Base-by-base conservation (phyloP, 139 green algal genomes). In the Closterium sp. region DNA sequence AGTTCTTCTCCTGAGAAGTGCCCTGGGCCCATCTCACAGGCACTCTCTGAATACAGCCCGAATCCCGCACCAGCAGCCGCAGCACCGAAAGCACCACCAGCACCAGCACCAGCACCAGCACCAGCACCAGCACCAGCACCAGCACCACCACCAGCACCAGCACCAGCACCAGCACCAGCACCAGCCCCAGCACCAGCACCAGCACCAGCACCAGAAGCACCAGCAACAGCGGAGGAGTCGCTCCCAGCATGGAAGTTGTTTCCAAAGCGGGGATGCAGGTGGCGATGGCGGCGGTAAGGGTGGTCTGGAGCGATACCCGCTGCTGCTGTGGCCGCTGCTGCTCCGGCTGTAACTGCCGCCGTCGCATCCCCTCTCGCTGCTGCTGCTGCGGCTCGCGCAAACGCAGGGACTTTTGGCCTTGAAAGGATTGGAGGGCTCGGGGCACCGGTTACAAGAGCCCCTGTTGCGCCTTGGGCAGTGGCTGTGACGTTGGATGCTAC, bases 1-100 rank as follows among this genome's bases (percentile, higher is more conserved):
- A 90, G 87, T 23, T 90, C 87, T 4, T 90, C 87, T 6, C 87
- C 87, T 33, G 36, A 85, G 32, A 90, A 90, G 89, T 90, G 31
- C 23, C 87, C 87, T 33, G 87, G 36, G 19, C 87, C 36, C 38
- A 90, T 69, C 33, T 87, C 33, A 83, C 84, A 83, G 19, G 55
- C 55, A 19, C 55, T 76, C 55, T 76, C 55, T 3, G 12, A 25
- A 76, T 76, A 76, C 9, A 76, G 12, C 55, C 55, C 55, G 55
- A 76, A 76, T 19, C 9, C 9, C 55, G 10, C 55, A 76, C 55
- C 55, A 28, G 23, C 2, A 76, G 16, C 55, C 5, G 55, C 55
- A 76, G 55, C 55, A 76, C 16, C 16, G 25, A 19, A 25, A 76
- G 16, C 55, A 76, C 4, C 36, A 55, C 36, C 36, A 55, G 36